Conservation (phyloP, 1,284 basidiomycete species). For the Athelia psychrophila region DNA sequence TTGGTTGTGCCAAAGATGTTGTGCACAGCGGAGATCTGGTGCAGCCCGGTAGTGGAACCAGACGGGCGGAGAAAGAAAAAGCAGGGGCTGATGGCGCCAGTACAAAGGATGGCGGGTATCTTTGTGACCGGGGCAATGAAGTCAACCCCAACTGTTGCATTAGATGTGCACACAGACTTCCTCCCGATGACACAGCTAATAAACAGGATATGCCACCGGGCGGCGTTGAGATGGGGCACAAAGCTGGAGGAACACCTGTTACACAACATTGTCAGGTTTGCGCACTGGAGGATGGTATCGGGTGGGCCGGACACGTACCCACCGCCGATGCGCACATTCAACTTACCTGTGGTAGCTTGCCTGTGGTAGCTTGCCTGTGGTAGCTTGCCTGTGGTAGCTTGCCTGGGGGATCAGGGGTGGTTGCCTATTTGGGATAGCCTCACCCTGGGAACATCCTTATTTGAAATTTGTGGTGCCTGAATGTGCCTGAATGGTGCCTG, state of each 20-base stretch:
- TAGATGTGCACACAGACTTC: slow-evolving; percentile 17
- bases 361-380: too few species aligned
- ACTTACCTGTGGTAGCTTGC: too few species aligned
- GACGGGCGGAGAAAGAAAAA: neutral
- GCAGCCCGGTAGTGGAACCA: slow-evolving; percentile 5
- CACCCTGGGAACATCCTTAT: too few species aligned
- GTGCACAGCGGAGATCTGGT: slow-evolving; percentile 34
- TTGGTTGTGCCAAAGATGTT: slow-evolving; percentile 28
- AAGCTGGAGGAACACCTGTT: slow-evolving; percentile 10
- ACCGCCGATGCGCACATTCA: slow-evolving; percentile 8
- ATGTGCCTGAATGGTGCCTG: too few species aligned
- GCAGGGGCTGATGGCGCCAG: slow-evolving; percentile 4
- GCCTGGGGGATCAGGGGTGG: too few species aligned
- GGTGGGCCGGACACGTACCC: slow-evolving; percentile 1
- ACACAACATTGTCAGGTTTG: neutral
- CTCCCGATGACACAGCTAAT: slow-evolving; percentile 14
- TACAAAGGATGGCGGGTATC: slow-evolving; percentile 15
- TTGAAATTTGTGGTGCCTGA: too few species aligned
- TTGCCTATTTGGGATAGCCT: too few species aligned
- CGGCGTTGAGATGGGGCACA: slow-evolving; percentile 5
- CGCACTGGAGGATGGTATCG: neutral
- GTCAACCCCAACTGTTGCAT: slow-evolving; percentile 14
- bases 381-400: too few species aligned
- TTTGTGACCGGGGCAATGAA: slow-evolving; percentile 18
- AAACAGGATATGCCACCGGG: slow-evolving; percentile 8